Evolutionary conservation across 345 rosid species (phyloP), one percentile per base, ranked within the genome.

Genomic region (Erucastrum elatum): DNA sequence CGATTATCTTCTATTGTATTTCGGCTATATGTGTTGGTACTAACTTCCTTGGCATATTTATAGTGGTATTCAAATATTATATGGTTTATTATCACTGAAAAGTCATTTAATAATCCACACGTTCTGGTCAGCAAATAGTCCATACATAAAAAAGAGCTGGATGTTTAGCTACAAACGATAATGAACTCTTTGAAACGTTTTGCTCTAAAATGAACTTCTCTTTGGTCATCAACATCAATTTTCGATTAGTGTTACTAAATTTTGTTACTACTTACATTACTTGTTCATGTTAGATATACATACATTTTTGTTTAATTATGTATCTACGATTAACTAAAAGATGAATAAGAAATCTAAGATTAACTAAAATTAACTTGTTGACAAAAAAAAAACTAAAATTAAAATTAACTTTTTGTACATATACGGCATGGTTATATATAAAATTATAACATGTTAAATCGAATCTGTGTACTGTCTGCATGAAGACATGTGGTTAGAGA

Each of bases 41-140:
- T 25, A 46, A 33, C 51, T 35, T 46, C 75, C n/a, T 49, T 21
- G 55, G 63, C 9, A 25, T 62, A 69, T 69, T 33, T 77, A 77
- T 68, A 68, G 64, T 25, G n/a, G 5, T 56, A 75, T 51, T 4
- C 12, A 37, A 75, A 55, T 25, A 34, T 66, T 30, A 11, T 49
- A 49, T 49, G 34, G 49, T 27, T 68, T 46, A 27, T n/a, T 10
- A 62, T 29, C 70, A 49, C 39, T 46, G 2, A 1, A 68, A 68
- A 26, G 1, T n/a, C 56, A 49, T 49, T 49, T 49, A 4, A 49
- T 49, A 49, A 49, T 49, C 17, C 56, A 49, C 56, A 49, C 2
- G 5, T 49, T n/a, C n/a, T 49, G 17, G 56, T n/a, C 56, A 49
- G 56, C 17, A n/a, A 39, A 5, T 11, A 66, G 49, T 66, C 53